Evolutionary conservation across 371 early-diverging fungal genomes (phyloP), one percentile per base, ranked within the genome.

Genomic region (Massospora cicadina): DNA sequence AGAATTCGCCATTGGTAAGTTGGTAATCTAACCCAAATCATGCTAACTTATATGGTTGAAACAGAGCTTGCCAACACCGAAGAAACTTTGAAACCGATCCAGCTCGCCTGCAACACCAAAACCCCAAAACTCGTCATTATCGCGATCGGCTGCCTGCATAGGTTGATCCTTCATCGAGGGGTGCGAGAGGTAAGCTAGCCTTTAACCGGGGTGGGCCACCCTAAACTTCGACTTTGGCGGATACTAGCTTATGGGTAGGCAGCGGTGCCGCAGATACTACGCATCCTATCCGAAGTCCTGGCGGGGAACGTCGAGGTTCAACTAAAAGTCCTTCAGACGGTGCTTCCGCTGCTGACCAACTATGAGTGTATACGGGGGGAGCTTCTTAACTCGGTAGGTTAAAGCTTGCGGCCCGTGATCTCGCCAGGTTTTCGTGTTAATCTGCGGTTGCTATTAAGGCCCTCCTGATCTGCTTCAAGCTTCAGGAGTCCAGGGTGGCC

Each of bases 311-410:
- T 86, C 1, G 97, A 93, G 25, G 81, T 94, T 33, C 98, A 98
- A 69, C 77, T 98, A 58, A 94, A 93, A 68, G 82, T 92, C 25
- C 73, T 98, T 31, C 98, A 98, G 71, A 90, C 88, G 2, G 80
- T 95, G 10, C 71, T 95, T 33, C 94, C 96, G 2, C 75, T 98
- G 13, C 74, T 94, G 43, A 87, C 86, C 24, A 88, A 90, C 66
- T 94, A 92, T 70, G 74, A 77, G 28, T 76, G 76, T 64, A 80
- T 91, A 0, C 86, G 85, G 66, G 91, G 89, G 43, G 87, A 86
- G 61, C 79, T 85, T 0, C 70, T 96, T 27, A 88, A 86, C 17
- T 90, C 91, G 75, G 90, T 89, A 72, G 66, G 65, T 62, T 3
- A 43, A 33, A 43, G 5, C 17, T 43, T 10, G 43, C 17, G 43